Evolutionary conservation across 164 flowering plant species (phyloP).

Genomic region (Vitis amurensis): DNA sequence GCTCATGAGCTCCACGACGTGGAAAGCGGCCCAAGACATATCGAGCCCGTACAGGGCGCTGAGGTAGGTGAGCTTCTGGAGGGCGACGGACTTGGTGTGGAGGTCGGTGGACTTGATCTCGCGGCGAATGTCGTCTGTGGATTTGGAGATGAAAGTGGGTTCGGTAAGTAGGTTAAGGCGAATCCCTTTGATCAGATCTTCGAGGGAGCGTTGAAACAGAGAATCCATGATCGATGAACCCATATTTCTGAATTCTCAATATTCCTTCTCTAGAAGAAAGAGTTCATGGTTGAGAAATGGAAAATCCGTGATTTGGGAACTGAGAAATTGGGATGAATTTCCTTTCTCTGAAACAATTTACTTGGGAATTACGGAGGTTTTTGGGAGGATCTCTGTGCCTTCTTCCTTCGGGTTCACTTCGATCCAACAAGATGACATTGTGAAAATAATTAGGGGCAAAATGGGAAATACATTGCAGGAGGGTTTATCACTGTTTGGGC

Average conservation of each 20-base stretch:
- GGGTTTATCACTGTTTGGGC: too few relatives aligned
- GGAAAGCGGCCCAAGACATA: slow-evolving; percentile 87
- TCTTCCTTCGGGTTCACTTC: too few relatives aligned
- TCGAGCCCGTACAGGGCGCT: slow-evolving; percentile 57
- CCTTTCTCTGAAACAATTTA: too few relatives aligned
- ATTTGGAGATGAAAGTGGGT: slow-evolving; percentile 55
- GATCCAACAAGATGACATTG: too few relatives aligned
- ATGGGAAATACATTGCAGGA: too few relatives aligned
- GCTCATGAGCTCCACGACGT: slow-evolving; percentile 71
- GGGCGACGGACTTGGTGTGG: slow-evolving; percentile 72
- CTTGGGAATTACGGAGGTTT: too few relatives aligned
- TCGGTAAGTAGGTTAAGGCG: slow-evolving; percentile 54
- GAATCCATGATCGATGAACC: slow-evolving; percentile 76
- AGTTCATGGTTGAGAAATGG: too few relatives aligned
- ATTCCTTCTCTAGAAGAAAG: too few relatives aligned
- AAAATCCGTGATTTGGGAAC: too few relatives aligned
- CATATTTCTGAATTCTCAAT: slow-evolving; percentile 26
- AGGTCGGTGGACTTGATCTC: slow-evolving; percentile 85
- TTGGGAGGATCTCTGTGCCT: too few relatives aligned
- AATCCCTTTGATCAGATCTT: slow-evolving; percentile 78
- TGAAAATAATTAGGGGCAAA: too few relatives aligned
- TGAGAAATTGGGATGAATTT: too few relatives aligned
- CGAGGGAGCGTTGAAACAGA: slow-evolving; percentile 79
- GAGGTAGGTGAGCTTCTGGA: slow-evolving; percentile 81
- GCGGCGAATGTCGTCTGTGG: slow-evolving; percentile 71